phyloP scores from a whole-genome alignment of 2,329 filamentous ascomycete species.

The Phaeosphaeriaceae sp. region DNA sequence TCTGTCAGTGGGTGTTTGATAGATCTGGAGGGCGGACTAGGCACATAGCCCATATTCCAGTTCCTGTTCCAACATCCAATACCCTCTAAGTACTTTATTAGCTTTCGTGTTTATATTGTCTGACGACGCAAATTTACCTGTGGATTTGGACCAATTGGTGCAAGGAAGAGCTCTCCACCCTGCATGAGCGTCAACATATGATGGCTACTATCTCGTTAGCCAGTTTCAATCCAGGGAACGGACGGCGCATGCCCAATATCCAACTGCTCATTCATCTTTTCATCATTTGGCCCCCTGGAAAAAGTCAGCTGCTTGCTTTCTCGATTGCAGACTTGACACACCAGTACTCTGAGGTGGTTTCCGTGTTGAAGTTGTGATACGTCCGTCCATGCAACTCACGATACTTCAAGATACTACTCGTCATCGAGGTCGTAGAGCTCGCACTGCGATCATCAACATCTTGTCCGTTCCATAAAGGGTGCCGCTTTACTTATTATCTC shows the following conservation, averaged over 20 bases:
- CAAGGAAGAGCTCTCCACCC: constrained; percentile 28
- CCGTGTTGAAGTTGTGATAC: constrained; percentile 38
- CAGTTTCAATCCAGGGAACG: constrained; percentile 3
- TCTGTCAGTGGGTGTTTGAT: neutral
- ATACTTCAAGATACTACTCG: constrained; percentile 31
- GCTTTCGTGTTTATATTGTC: too few relatives aligned
- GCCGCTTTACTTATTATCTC: too few relatives aligned
- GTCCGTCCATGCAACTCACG: constrained; percentile 36
- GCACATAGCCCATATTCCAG: constrained; percentile 50
- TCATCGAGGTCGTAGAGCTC: constrained; percentile 32
- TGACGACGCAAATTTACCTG: constrained; percentile 12
- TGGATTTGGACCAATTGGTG: constrained; percentile 29
- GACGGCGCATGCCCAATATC: constrained; percentile 43
- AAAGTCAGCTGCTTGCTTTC: too few relatives aligned
- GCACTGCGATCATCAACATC: too few relatives aligned
- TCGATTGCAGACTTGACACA: too few relatives aligned
- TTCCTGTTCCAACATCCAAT: constrained; percentile 52
- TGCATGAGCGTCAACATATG: constrained; percentile 35
- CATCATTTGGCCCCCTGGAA: constrained; percentile 43
- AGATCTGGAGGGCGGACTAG: constrained; percentile 5
- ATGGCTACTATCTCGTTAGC: constrained; percentile 18
- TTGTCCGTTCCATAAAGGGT: too few relatives aligned
- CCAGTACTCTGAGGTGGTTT: neutral
- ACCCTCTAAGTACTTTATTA: constrained; percentile 17
- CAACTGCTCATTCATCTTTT: constrained; percentile 46